Conservation (phyloP, 176 grass and related monocot genomes). For the Musa acuminata region DNA sequence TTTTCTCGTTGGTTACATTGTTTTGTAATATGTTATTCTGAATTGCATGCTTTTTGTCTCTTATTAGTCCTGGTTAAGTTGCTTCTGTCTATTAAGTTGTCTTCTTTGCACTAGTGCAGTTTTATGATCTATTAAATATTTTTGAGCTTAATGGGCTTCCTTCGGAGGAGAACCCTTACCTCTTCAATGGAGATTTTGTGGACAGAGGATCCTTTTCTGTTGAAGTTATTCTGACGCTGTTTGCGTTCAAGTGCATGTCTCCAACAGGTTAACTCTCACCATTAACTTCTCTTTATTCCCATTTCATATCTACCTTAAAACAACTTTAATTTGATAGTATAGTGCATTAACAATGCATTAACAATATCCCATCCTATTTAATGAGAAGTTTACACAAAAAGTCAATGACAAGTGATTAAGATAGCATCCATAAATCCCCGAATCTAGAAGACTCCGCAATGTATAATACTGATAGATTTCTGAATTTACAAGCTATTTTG, state of each 20-base stretch:
- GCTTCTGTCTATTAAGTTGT: not conserved
- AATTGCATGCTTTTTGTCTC: not conserved
- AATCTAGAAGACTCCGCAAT: no score
- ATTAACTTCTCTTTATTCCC: not conserved
- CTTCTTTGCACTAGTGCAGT: slow-evolving; percentile 39
- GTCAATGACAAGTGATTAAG: no score
- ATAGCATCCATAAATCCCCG: no score
- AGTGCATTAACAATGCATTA: not conserved
- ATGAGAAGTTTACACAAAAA: not conserved
- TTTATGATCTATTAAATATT: slow-evolving; percentile 83
- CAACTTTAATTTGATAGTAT: not conserved
- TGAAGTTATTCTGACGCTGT: slow-evolving; percentile 93
- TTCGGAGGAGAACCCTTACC: slow-evolving; percentile 90
- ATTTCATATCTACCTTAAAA: not conserved
- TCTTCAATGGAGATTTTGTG: slow-evolving; percentile 97
- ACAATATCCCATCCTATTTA: not conserved
- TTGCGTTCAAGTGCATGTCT: slow-evolving; percentile 87
- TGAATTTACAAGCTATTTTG: no score
- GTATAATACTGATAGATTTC: no score
- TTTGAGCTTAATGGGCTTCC: slow-evolving; percentile 94
- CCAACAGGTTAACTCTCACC: slow-evolving; percentile 44
- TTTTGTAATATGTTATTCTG: not conserved
- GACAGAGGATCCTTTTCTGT: slow-evolving; percentile 94
- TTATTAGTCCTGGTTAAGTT: not conserved
- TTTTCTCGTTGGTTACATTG: not conserved